Evolutionary conservation across 495 filamentous ascomycete genomes (phyloP).

Genomic region (Annulohypoxylon stygium): DNA sequence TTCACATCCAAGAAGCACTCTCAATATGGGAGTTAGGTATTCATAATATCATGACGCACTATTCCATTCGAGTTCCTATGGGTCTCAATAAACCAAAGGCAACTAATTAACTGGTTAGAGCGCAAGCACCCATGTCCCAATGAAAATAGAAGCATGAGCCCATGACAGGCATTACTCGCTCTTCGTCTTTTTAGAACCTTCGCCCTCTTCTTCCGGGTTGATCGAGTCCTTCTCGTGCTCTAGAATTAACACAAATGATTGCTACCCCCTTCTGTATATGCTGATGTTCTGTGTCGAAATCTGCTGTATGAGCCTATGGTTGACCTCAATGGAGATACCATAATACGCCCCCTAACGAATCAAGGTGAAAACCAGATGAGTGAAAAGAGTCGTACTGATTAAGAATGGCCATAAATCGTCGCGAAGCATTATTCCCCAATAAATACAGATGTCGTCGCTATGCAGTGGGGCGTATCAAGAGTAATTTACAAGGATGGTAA

Average conservation of each 20-base stretch:
- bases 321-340: slow-evolving; percentile 12
- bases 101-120: slow-evolving; percentile 21
- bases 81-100: slow-evolving; percentile 39
- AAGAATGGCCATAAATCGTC: slow-evolving; percentile 48
- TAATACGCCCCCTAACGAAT: slow-evolving; percentile 12
- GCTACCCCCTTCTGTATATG: slow-evolving; percentile 34
- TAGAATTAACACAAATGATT: slow-evolving; percentile 33
- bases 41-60: slow-evolving; percentile 31
- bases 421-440: slow-evolving; percentile 53
- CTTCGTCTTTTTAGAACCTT: slow-evolving; percentile 5
- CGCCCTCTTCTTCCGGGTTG: slow-evolving; percentile 9
- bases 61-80: slow-evolving; percentile 43
- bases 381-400: slow-evolving; percentile 32
- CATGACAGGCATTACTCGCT: slow-evolving; percentile 5
- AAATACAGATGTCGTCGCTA: slow-evolving; percentile 58
- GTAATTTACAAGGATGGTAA: slow-evolving; percentile 42
- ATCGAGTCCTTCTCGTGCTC: slow-evolving; percentile 14
- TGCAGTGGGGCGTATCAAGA: slow-evolving; percentile 53
- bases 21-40: background rate
- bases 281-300: slow-evolving; percentile 30
- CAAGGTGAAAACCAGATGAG: slow-evolving; percentile 35
- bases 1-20: background rate
- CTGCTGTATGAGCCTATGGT: slow-evolving; percentile 21
- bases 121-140: slow-evolving; percentile 23
- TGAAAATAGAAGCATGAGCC: slow-evolving; percentile 31